These are phyloP conservation scores for Monilinia vaccinii-corymbosi DNA, from an alignment of 2,329 filamentous ascomycete species.

Conservation along the genomic window DNA sequence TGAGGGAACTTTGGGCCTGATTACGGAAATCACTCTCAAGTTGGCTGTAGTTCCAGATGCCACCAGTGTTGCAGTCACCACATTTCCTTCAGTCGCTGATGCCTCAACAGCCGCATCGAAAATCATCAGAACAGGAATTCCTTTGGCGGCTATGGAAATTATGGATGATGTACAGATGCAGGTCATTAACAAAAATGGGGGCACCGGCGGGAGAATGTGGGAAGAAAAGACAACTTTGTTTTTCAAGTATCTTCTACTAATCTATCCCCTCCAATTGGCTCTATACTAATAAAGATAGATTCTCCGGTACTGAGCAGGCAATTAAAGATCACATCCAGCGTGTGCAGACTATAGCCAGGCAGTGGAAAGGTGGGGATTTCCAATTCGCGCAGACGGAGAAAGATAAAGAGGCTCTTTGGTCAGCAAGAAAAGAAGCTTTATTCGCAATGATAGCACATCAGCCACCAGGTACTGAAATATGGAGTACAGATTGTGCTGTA, in stretches of 20 bases:
- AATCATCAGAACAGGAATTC: slow-evolving; percentile 51
- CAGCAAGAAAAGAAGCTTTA: slow-evolving; percentile 68
- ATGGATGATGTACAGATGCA: slow-evolving; percentile 83
- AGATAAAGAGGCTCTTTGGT: slow-evolving; percentile 69
- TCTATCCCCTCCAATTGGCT: fast-evolving
- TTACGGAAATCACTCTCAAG: slow-evolving; percentile 79
- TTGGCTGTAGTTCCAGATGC: slow-evolving; percentile 66
- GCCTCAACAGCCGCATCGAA: slow-evolving; percentile 64
- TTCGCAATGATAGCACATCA: slow-evolving; percentile 69
- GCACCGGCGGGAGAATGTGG: slow-evolving; percentile 59
- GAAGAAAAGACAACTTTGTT: slow-evolving; percentile 67
- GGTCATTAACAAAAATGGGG: slow-evolving; percentile 64
- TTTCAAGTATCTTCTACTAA: slow-evolving; percentile 45
- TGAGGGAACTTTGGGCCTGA: slow-evolving; percentile 70
- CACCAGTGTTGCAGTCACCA: slow-evolving; percentile 67
- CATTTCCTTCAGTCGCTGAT: slow-evolving; percentile 65
- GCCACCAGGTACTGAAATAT: slow-evolving; percentile 53
- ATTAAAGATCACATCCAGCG: slow-evolving; percentile 65
- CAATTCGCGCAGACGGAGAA: slow-evolving; percentile 63
- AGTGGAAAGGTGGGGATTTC: slow-evolving; percentile 55
- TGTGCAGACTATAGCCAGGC: slow-evolving; percentile 57
- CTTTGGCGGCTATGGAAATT: slow-evolving; percentile 46
- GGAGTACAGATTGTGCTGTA: slow-evolving; percentile 77
- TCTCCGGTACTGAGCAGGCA: slow-evolving; percentile 65
- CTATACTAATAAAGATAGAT: slow-evolving; percentile 27